Evolutionary conservation across 169 alveolate species (phyloP), one percentile per base, ranked within the genome.

Genomic region (Amoebophrya sp.): DNA sequence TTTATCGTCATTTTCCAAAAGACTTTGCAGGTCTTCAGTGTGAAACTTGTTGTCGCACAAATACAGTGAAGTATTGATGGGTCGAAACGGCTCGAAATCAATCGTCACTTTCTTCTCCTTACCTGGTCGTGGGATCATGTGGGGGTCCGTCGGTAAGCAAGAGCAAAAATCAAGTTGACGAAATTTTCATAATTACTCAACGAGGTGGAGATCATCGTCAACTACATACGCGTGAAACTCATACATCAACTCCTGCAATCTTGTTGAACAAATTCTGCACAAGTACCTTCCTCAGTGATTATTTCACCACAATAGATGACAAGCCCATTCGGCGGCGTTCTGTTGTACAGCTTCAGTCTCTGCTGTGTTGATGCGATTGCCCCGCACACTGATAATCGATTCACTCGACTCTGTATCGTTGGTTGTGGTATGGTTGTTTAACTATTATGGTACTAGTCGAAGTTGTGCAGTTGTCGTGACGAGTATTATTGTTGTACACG

Each of bases 331-430:
- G 98, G 98, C 0, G 99, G 99, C 38, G 99, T 98, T 93, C 97
- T 95, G 65, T 96, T 98, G 96, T 99, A 98, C 29, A 97, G 96
- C 92, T 41, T 90, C 92, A 83, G 76, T n/a, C 99, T 97, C 93
- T 98, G 99, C 95, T 97, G 99, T 23, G 99, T 98, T 47, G 99
- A 97, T 36, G 99, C 98, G 93, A 99, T 98, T 23, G 99, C 99
- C 40, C 98, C 97, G 93, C 97, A 94, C 26, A 99, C 99, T 78
- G 99, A 97, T 91, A 98, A 96, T n/a, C 99, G 65, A 18, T 47
- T 47, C 29, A 47, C 65, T 18, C 65, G 65, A 18, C 29, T 12
- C n/a, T n/a, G n/a, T n/a, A n/a, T n/a, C n/a, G n/a, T n/a, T n/a
- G n/a, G n/a, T n/a, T n/a, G n/a, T n/a, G n/a, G n/a, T n/a, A n/a